These are phyloP conservation scores for Populus davidiana DNA, from an alignment of 345 rosid species.

Conservation along the genomic window DNA sequence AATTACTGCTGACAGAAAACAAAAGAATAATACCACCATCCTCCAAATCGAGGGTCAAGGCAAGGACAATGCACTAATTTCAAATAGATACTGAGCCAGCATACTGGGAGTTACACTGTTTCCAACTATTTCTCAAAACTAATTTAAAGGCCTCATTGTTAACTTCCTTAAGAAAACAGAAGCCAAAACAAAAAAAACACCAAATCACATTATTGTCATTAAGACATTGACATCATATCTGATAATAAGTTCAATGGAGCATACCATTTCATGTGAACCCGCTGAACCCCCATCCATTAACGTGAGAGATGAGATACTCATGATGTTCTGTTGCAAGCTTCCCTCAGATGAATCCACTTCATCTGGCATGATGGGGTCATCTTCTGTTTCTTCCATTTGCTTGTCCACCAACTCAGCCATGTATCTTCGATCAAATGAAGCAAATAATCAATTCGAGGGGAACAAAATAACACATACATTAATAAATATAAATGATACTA, in stretches of 20 bases:
- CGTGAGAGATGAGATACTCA: not conserved
- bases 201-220: not conserved
- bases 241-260: not conserved
- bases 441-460: not conserved
- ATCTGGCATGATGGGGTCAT: not conserved
- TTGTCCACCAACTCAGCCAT: not conserved
- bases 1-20: not conserved
- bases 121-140: too few relatives aligned
- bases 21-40: not conserved
- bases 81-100: not conserved
- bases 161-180: not conserved
- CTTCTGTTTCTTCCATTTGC: not conserved
- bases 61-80: not conserved
- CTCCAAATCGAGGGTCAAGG: not conserved
- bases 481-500: not conserved
- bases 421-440: constrained; percentile 6
- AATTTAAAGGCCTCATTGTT: not conserved
- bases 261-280: not conserved
- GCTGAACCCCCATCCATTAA: too few relatives aligned
- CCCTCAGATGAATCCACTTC: not conserved
- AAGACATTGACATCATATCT: not conserved
- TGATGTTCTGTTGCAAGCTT: not conserved
- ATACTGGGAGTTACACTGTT: too few relatives aligned
- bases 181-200: not conserved
- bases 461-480: not conserved